A percentile compares a stretch with the other conserved stretches of the same genome.
Evolutionary conservation across 495 filamentous ascomycete species (phyloP).

Genomic region (Cudoniella acicularis): DNA sequence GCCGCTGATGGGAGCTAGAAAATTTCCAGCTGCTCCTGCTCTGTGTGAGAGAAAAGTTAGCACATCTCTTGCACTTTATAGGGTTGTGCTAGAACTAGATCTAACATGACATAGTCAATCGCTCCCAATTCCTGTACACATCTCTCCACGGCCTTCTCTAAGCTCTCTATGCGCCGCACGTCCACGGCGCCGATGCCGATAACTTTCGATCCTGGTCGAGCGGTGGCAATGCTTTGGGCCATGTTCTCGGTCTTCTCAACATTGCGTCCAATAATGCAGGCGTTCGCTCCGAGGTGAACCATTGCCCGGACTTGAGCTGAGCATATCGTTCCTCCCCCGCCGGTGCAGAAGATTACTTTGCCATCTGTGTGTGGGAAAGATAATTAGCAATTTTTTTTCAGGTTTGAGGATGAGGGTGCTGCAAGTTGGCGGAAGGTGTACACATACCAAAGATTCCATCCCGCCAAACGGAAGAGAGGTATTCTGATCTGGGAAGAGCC

Average conservation of each 20-base stretch:
- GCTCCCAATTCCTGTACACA: slow-evolving; percentile 78
- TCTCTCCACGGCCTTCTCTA: slow-evolving; percentile 69
- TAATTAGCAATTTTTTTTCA: background rate
- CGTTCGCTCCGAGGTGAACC: slow-evolving; percentile 87
- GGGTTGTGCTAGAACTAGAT: background rate
- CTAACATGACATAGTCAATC: slow-evolving; percentile 90
- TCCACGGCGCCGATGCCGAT: slow-evolving; percentile 82
- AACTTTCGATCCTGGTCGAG: slow-evolving; percentile 72
- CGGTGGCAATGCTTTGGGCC: slow-evolving; percentile 76
- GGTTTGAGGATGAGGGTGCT: no score
- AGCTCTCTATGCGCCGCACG: slow-evolving; percentile 51
- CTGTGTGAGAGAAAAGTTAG: slow-evolving; percentile 41
- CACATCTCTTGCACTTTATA: slow-evolving; percentile 13
- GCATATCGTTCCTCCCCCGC: slow-evolving; percentile 90
- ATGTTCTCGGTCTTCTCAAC: slow-evolving; percentile 80
- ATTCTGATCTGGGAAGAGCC: slow-evolving; percentile 67
- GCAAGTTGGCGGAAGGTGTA: no score
- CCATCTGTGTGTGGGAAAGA: slow-evolving; percentile 50
- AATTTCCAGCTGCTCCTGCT: slow-evolving; percentile 94
- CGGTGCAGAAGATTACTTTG: slow-evolving; percentile 94
- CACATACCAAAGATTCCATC: slow-evolving; percentile 74
- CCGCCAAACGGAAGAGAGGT: slow-evolving; percentile 77
- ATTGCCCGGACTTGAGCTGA: slow-evolving; percentile 88
- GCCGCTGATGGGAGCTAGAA: slow-evolving; percentile 80
- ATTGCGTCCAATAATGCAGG: slow-evolving; percentile 89